Percentiles rank a stretch among this genome's conserved stretches.
Evolutionary conservation across 306 rosid species (phyloP).

Genomic region (Rosa persica): DNA sequence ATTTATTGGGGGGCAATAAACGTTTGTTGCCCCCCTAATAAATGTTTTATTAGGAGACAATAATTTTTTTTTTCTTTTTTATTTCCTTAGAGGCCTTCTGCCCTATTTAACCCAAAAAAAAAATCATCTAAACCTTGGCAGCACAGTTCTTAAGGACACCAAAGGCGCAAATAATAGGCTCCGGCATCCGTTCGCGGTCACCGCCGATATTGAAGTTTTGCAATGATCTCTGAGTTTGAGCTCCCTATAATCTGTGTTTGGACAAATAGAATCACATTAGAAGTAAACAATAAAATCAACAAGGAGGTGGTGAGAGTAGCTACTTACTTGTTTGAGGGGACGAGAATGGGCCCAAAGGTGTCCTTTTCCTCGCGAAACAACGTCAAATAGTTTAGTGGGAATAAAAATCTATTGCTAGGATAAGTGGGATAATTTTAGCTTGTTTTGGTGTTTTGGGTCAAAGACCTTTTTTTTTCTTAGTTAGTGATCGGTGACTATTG

Average conservation of each 20-base stretch:
- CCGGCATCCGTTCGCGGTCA: slow-evolving; percentile 95
- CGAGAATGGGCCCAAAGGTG: slow-evolving; percentile 91
- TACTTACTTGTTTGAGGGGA: slow-evolving; percentile 82
- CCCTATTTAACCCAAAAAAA: background rate
- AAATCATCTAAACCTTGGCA: slow-evolving; percentile 54
- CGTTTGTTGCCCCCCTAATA: too few relatives aligned
- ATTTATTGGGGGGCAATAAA: too few relatives aligned
- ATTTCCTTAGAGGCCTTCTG: too few relatives aligned
- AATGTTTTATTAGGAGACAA: too few relatives aligned
- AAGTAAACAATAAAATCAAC: background rate
- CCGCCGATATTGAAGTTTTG: slow-evolving; percentile 97
- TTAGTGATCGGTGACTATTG: too few relatives aligned
- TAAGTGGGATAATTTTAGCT: too few relatives aligned
- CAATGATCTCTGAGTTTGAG: slow-evolving; percentile 92
- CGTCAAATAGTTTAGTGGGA: slow-evolving; percentile 40
- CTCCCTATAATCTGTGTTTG: slow-evolving; percentile 77
- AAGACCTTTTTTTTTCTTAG: too few relatives aligned
- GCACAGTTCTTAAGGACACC: slow-evolving; percentile 87
- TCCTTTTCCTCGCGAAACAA: slow-evolving; percentile 87
- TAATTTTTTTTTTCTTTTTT: too few relatives aligned
- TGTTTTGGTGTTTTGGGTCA: too few relatives aligned
- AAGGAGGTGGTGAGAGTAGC: background rate
- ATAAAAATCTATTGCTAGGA: too few relatives aligned
- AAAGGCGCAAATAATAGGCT: slow-evolving; percentile 88
- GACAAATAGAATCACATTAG: background rate